Evolutionary conservation across 108 stramenopile species (phyloP), one percentile per base, ranked within the genome.

Genomic region (Fragilariopsis cylindrus): DNA sequence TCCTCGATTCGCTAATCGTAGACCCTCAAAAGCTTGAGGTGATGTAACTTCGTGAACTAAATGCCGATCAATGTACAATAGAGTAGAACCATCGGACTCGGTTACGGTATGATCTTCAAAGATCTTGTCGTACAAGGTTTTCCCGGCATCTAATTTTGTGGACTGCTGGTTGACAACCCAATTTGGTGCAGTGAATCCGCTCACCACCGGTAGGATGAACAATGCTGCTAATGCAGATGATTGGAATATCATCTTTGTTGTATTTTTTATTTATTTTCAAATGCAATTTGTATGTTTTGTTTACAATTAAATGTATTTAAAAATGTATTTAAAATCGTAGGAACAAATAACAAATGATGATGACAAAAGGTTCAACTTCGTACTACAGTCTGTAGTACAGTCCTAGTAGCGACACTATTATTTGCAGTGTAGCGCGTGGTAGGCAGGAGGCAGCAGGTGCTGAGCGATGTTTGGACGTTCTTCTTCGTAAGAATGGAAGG

Each of bases 1-100:
- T 18, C 76, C 65, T 15, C 96, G 94, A 48, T 69, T 73, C 58
- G 95, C 88, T 15, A 96, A 55, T 30, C 92, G 92, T 7, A 98
- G 81, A 5, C 97, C 97, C 71, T 98, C 97, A 76, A 98, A 98
- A 72, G 97, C 97, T 77, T 98, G 97, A 69, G 97, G 96, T 54
- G 93, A 94, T 47, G 95, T 96, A 30, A 97, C 95, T 76, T 95
- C 93, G 76, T 97, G 93, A 11, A 93, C 91, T 57, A 98, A 89
- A 78, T 96, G 94, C 48, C 95, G 90, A 77, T 97, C 97, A 76
- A 97, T 94, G 69, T 96, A 96, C 56, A 97, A 76, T 57, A 97
- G 86, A 57, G 92, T 82, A n/a, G 92, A 90, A 30, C 82, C 78
- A 58, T 88, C 95, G 72, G 90, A 90, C 54, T 90, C 91, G 76